phyloP scores from a whole-genome alignment of 108 stramenopile genomes.

The Cyclotella kingstonii region DNA sequence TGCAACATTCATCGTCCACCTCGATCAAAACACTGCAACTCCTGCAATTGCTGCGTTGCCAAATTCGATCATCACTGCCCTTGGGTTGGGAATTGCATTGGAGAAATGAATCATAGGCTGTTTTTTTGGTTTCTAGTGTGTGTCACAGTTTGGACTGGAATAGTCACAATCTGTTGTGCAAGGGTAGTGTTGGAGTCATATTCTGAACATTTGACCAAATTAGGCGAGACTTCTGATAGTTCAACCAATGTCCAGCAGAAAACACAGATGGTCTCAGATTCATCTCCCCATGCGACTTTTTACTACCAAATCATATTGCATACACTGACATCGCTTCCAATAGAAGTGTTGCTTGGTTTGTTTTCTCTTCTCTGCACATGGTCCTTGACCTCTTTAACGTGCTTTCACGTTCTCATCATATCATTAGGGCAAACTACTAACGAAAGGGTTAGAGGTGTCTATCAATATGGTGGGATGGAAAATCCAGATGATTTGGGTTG shows the following conservation, averaged over 20 bases:
- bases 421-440: constrained; percentile 83
- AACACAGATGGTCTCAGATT: not conserved
- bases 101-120: constrained; percentile 84
- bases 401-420: constrained; percentile 78
- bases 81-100: constrained; percentile 96
- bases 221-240: not conserved
- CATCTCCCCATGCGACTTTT: constrained; percentile 3
- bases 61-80: constrained; percentile 91
- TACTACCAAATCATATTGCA: constrained; percentile 35
- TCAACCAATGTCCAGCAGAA: not conserved
- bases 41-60: constrained; percentile 90
- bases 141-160: constrained; percentile 51
- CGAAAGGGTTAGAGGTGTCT: constrained; percentile 78
- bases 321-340: constrained; percentile 48
- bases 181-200: constrained; percentile 44
- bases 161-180: constrained; percentile 49
- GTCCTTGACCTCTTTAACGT: constrained; percentile 65
- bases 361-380: constrained; percentile 76
- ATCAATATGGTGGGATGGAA: constrained; percentile 49
- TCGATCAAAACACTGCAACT: constrained; percentile 92
- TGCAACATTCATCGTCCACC: constrained; percentile 90
- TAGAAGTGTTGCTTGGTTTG: constrained; percentile 56
- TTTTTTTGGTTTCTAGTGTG: constrained; percentile 81
- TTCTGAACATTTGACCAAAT: constrained; percentile 3
- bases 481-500: constrained; percentile 74